Base-by-base conservation (phyloP, 148 eudicot genomes). In the Camellia japonica region DNA sequence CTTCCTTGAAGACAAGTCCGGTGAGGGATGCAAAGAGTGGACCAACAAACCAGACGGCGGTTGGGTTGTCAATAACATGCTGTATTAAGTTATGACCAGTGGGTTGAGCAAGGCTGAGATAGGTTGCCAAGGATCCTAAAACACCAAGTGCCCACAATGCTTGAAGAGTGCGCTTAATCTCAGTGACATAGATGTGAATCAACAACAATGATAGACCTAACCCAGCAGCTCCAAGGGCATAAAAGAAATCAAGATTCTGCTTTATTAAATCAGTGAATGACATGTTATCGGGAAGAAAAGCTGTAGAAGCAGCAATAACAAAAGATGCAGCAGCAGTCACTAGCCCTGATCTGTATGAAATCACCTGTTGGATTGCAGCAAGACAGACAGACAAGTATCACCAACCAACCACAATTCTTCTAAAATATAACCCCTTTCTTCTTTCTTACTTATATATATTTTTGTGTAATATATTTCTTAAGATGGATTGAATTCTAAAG, bases 1-100 rank as follows among this genome's bases (percentile, higher is more conserved):
- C 97, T 95, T 95, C 97, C 83, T 93, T 93, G 89, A 93, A 93
- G 54, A 95, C 94, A 8, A 93, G 90, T n/a, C 97, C 97, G 0
- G 99, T 92, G 66, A 95, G 87, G 55, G 98, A 83, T 47, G 97
- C 97, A 86, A 93, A 95, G 55, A 92, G 73, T 7, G 99, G 97
- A 43, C 97, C 97, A 63, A 93, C 92, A 74, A 93, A 86, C 99
- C 97, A 95, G 78, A 93, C 88, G 72, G 97, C 90, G 62, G 79
- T 76, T n/a, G 99, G 94, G 78, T 93, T 80, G 71, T 85, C 87
- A 44, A 85, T 82, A 72, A 89, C 96, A 76, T 90, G 90, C 49
- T 88, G 89, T 43, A 93, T 89, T 52, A 95, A 86, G 60, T 87
- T 87, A 78, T 83, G 52, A 58, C 86, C 91, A 44, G 88, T 86